Base-by-base conservation (phyloP, 805 yeast species). In the Starmera quercuum region DNA sequence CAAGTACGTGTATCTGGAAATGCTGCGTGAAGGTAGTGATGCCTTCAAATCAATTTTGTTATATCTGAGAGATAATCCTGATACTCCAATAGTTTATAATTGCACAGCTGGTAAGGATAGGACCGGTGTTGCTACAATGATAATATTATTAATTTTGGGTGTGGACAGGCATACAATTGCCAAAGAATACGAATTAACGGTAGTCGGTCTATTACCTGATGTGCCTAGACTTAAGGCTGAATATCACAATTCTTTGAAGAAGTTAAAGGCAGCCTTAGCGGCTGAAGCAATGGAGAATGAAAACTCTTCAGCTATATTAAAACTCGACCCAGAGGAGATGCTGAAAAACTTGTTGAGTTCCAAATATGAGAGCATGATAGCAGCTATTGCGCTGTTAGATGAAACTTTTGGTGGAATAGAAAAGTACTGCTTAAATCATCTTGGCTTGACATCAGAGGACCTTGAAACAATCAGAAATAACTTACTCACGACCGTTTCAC, bases 81-180 rank as follows among this genome's bases (percentile, higher is more conserved):
- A 59, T n/a, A 61, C 58, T 15, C 69, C 73, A 3, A 58, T 85
- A 37, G 56, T 80, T 8, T 73, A 78, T 54, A 90, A 83, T 51
- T 85, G 95, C 57, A 74, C 88, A 4, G 90, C 90, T 2, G 95
- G 95, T 3, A 85, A 84, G 53, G 95, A 85, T 52, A 68, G 95
- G 29, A 84, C 95, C 0, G 95, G 95, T 0, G 65, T 83, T 11
- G 51, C 82, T 42, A 71, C 78, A 3, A 82, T 85, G 76, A 53
- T 85, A 39, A 61, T 84, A 5, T 61, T 84, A 29, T 58, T 75
- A 14, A 51, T 83, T 7, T 58, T 72, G 5, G 88, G 83, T 0
- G 83, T 84, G 4, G 85, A 80, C 39, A 63, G 66, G 10, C 72
- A 73, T 42, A 72, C 75, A 1, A 65, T 84, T 25, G 75, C 85